Conservation (phyloP, 352 stramenopile genomes). For the Phytophthora cajani region DNA sequence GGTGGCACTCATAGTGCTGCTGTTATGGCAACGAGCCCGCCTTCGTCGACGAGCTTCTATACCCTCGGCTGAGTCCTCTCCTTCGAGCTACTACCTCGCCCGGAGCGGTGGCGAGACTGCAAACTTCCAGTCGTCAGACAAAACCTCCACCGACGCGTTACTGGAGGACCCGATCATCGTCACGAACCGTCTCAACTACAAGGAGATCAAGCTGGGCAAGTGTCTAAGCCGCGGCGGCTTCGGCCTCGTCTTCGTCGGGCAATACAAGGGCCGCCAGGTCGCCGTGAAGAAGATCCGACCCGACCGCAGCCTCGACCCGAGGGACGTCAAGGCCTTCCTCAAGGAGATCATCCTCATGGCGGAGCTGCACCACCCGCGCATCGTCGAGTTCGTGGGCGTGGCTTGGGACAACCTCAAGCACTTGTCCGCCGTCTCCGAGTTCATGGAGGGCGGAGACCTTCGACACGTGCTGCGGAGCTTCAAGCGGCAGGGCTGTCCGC, state of each 20-base stretch:
- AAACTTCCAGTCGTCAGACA: constrained; percentile 34
- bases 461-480: constrained; percentile 45
- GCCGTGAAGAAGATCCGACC: constrained; percentile 57
- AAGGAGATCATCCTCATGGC: constrained; percentile 53
- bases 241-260: constrained; percentile 50
- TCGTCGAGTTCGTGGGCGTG: constrained; percentile 54
- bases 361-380: constrained; percentile 46
- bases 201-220: constrained; percentile 43
- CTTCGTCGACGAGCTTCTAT: constrained; percentile 6
- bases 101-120: constrained; percentile 31
- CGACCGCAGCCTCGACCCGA: constrained; percentile 34
- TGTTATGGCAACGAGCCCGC: constrained; percentile 27
- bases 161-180: constrained; percentile 56
- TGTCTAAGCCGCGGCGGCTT: constrained; percentile 53
- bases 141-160: constrained; percentile 30
- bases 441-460: constrained; percentile 58
- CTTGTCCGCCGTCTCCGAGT: constrained; percentile 52
- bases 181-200: constrained; percentile 53
- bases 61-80: constrained; percentile 19
- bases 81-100: constrained; percentile 35
- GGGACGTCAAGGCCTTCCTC: constrained; percentile 46
- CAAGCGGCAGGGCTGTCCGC: constrained; percentile 35
- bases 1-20: constrained; percentile 29
- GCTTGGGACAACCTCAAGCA: constrained; percentile 51
- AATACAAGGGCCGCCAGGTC: constrained; percentile 40